phyloP scores from a whole-genome alignment of 352 stramenopile genomes.

The Plasmopara viticola region DNA sequence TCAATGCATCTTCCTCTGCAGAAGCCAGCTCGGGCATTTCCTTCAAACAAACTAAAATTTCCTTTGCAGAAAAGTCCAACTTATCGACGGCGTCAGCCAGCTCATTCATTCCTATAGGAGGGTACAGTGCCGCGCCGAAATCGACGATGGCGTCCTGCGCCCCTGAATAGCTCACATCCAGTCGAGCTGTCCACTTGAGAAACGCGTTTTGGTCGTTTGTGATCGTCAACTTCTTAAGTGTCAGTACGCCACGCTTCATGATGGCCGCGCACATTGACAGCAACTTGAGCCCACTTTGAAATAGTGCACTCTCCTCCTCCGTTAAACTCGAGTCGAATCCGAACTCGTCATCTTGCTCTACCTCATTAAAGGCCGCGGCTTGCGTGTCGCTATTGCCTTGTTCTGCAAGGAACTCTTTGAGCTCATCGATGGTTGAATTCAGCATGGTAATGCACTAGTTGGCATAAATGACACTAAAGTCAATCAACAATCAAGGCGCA shows the following conservation, averaged over 20 bases:
- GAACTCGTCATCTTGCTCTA: conserved; percentile 70
- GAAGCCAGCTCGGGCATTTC: conserved; percentile 44
- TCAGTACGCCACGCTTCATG: conserved; percentile 78
- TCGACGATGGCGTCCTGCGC: conserved; percentile 71
- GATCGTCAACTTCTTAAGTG: conserved; percentile 65
- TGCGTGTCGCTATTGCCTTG: conserved; percentile 26
- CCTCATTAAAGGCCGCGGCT: conserved; percentile 27
- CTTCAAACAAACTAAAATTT: conserved; percentile 41
- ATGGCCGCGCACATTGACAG: conserved; percentile 68
- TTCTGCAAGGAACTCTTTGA: conserved; percentile 67
- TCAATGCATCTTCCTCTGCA: conserved; percentile 30
- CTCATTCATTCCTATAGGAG: conserved; percentile 62
- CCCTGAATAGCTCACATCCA: conserved; percentile 57
- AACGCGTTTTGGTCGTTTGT: conserved; percentile 51
- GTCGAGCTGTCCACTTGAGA: conserved; percentile 57
- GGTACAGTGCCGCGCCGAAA: conserved; percentile 75
- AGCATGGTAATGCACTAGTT: conserved; percentile 67
- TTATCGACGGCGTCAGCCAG: conserved; percentile 31
- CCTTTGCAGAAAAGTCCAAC: conserved; percentile 28
- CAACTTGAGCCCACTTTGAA: conserved; percentile 59
- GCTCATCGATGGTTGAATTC: conserved; percentile 75
- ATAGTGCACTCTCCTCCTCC: conserved; percentile 55
- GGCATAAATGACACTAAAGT: background rate
- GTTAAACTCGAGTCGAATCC: conserved; percentile 73
- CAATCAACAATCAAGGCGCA: background rate